Evolutionary conservation across 768 basidiomycete species (phyloP), one percentile per base, ranked within the genome.

Genomic region (Suillus weaverae): DNA sequence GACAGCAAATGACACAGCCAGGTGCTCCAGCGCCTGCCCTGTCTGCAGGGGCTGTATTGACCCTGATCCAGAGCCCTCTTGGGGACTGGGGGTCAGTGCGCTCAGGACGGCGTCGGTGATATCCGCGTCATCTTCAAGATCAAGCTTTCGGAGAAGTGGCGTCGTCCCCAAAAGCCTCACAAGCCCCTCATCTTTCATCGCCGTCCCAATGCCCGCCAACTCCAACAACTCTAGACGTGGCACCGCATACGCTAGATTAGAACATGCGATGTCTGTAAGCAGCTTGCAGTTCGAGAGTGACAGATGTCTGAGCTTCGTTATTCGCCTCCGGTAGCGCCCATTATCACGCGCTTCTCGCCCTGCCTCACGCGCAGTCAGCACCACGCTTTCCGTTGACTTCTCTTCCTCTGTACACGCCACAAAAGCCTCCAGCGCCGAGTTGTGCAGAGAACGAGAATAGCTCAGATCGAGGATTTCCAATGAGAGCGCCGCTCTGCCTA

Each of bases 401-500:
- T 39, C 66, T 5, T 74, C 80, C 56, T 73, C 66, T 10, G 81
- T 71, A 65, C 86, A 86, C 1, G 85, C 78, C 6, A 93, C 86
- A 72, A 92, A 89, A 3, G 87, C 89, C 53, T 90, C 90, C 66
- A 94, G 68, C 3, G 87, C 86, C 2, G 90, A 88, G 72, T 94
- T 93, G 72, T 89, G 89, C 64, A 95, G 74, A 63, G 87, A 83
- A 36, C 83, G 83, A 63, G 85, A 81, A 70, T 91, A 90, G 76
- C 90, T 91, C 66, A 95, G 77, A 74, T 96, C 94, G 26, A 96
- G 79, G 20, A 92, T 85, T 74, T 94, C 91, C 26, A 96, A 83
- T 69, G 81, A 78, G 22, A 91, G 91, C 0, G 90, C 84, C 3
- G 85, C 88, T 67, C 79, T 84, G 7, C 90, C 94, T 41, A 95